These are phyloP conservation scores for Trichoderma arundinaceum DNA, from an alignment of 2,329 filamentous ascomycete species.

Conservation along the genomic window DNA sequence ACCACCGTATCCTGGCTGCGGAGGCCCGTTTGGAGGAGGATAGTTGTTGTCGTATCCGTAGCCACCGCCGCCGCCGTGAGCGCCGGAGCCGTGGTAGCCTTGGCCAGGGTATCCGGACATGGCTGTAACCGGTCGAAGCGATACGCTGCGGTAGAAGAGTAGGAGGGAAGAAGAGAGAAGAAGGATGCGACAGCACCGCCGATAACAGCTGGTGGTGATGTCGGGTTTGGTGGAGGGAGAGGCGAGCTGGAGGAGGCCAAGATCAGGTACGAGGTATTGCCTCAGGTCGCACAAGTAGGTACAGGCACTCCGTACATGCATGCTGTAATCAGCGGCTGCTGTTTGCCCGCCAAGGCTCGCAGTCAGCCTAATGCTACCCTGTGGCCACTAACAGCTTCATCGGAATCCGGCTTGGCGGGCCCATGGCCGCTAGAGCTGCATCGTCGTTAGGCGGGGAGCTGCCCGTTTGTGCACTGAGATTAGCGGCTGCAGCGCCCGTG, in stretches of 20 bases:
- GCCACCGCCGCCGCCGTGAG: constrained; percentile 42
- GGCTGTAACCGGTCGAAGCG: constrained; percentile 25
- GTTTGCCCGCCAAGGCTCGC: too few species aligned
- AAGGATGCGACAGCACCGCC: not conserved
- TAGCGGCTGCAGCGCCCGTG: not conserved
- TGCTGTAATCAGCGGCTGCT: too few species aligned
- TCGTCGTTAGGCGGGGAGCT: not conserved
- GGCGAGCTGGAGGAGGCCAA: not conserved
- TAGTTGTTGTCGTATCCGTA: constrained; percentile 40
- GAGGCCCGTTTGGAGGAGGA: constrained; percentile 34
- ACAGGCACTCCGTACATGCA: too few species aligned
- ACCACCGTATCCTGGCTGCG: constrained; percentile 35
- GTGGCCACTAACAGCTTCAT: too few species aligned
- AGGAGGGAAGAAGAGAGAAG: not conserved
- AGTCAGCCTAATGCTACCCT: too few species aligned
- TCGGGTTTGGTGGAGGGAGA: not conserved
- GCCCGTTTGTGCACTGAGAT: constrained; percentile 5
- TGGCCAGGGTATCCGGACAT: constrained; percentile 53
- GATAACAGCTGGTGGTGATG: not conserved
- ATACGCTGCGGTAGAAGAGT: not conserved
- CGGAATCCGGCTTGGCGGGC: too few species aligned
- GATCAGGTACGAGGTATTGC: too few species aligned
- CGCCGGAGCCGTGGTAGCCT: constrained; percentile 46
- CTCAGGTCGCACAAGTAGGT: not conserved
- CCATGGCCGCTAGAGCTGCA: constrained; percentile 2